Evolutionary conservation across 768 basidiomycete genomes (phyloP).

Genomic region (Kockovaella imperatae): DNA sequence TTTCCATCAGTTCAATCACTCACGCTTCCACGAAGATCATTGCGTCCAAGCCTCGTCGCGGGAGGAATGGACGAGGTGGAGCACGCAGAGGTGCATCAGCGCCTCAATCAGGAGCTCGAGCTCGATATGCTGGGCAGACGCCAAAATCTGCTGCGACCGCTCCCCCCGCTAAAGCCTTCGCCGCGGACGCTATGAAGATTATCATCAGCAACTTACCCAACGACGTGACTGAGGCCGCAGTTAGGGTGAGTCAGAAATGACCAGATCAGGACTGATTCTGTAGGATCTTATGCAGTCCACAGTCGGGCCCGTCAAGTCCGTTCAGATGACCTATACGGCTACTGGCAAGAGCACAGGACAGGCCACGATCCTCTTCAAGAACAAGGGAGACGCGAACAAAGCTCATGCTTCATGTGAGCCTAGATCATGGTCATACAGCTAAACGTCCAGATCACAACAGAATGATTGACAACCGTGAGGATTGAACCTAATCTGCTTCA

Average conservation of each 20-base stretch:
- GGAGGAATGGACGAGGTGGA: conserved; percentile 26
- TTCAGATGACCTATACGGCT: conserved; percentile 76
- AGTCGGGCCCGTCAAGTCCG: conserved; percentile 75
- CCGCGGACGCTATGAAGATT: conserved; percentile 66
- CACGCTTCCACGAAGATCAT: conserved; percentile 34
- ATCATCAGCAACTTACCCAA: conserved; percentile 87
- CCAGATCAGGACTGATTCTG: neutral
- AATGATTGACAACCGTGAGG: conserved; percentile 99
- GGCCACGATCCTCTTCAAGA: conserved; percentile 76
- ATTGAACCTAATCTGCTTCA: conserved; percentile 51
- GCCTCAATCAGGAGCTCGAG: conserved; percentile 38
- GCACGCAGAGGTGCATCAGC: conserved; percentile 35
- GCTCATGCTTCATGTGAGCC: conserved; percentile 68
- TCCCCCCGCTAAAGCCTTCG: conserved; percentile 17
- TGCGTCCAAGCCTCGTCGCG: conserved; percentile 26
- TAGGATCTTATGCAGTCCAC: conserved; percentile 90
- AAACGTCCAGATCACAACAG: conserved; percentile 67
- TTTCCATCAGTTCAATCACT: neutral
- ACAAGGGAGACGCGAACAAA: conserved; percentile 80
- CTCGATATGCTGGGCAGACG: conserved; percentile 45
- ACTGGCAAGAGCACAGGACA: conserved; percentile 82
- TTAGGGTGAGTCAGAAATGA: conserved; percentile 60
- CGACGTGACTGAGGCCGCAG: conserved; percentile 87
- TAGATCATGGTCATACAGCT: neutral
- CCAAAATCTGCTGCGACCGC: conserved; percentile 24